These are phyloP conservation scores for Borovskyia barvae DNA, from an alignment of 208 protist genomes.

Conservation along the genomic window DNA sequence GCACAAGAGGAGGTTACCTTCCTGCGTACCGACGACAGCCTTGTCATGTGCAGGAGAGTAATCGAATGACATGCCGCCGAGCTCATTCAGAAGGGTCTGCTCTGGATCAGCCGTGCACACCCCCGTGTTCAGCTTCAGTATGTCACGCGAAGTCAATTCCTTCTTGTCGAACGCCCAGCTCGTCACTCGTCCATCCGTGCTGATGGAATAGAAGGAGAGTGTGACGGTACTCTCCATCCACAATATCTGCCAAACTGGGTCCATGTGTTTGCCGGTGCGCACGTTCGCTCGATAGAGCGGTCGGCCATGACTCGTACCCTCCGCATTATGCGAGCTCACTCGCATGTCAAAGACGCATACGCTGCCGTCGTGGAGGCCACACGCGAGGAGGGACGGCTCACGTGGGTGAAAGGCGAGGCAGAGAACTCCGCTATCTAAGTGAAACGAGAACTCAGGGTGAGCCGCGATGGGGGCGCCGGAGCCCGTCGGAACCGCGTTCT, in stretches of 20 bases:
- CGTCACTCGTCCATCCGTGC: constrained; percentile 94
- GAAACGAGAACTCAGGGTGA: constrained; percentile 93
- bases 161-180: constrained; percentile 95
- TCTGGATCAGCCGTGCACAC: constrained; percentile 76
- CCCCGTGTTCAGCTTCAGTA: constrained; percentile 85
- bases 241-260: constrained; percentile 96
- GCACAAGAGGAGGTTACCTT: constrained; percentile 94
- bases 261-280: constrained; percentile 95
- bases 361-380: constrained; percentile 96
- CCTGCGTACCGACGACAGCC: constrained; percentile 96
- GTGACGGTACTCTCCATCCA: constrained; percentile 61
- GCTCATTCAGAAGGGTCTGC: constrained; percentile 80
- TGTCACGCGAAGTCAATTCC: constrained; percentile 93
- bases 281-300: constrained; percentile 92
- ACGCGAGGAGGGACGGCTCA: constrained; percentile 89
- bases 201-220: constrained; percentile 95
- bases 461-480: constrained; percentile 52
- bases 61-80: constrained; percentile 96
- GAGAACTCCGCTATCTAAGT: constrained; percentile 93
- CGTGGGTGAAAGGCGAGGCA: constrained; percentile 95
- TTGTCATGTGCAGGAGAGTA: constrained; percentile 89
- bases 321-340: constrained; percentile 28
- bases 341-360: constrained; percentile 95
- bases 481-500: constrained; percentile 92
- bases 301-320: constrained; percentile 52